These are phyloP conservation scores for Puccinia sorghi DNA, from an alignment of 1,284 basidiomycete species.

Conservation along the genomic window DNA sequence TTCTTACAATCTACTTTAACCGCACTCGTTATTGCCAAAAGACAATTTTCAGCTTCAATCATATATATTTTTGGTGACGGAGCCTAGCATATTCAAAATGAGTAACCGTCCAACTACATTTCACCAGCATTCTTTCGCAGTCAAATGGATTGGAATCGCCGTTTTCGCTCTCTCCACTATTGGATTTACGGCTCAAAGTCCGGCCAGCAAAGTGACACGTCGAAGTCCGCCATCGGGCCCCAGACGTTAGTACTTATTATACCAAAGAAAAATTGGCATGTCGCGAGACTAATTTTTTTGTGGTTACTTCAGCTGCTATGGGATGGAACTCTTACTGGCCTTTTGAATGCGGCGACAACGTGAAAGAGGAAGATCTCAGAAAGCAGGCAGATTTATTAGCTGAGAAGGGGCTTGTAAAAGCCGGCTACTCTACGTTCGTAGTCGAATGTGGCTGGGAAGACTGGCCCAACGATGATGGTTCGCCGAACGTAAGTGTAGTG, in stretches of 20 bases:
- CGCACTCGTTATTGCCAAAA: not conserved
- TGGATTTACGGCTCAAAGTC: slow-evolving; percentile 4
- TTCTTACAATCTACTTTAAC: not conserved
- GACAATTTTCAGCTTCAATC: not conserved
- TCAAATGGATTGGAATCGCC: not conserved
- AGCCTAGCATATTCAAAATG: not conserved
- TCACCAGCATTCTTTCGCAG: not conserved
- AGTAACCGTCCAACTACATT: not conserved
- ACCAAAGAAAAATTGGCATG: not conserved
- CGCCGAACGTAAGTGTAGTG: slow-evolving; percentile 2
- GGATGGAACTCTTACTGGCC: slow-evolving; percentile 33
- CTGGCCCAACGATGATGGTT: not conserved
- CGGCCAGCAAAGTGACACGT: not conserved
- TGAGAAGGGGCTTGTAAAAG: slow-evolving; percentile 5
- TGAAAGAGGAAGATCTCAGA: slow-evolving; percentile 11
- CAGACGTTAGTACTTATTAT: not conserved
- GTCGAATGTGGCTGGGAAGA: slow-evolving; percentile 43
- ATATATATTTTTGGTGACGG: not conserved
- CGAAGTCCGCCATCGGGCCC: not conserved
- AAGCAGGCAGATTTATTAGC: slow-evolving; percentile 3
- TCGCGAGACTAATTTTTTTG: not conserved
- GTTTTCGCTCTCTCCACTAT: not conserved
- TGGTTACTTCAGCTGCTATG: slow-evolving; percentile 16
- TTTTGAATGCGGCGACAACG: slow-evolving; percentile 10
- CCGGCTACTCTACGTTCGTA: slow-evolving; percentile 22